Base-by-base conservation (phyloP, 371 early-diverging fungal genomes). In the Dinochytrium kinnereticum region DNA sequence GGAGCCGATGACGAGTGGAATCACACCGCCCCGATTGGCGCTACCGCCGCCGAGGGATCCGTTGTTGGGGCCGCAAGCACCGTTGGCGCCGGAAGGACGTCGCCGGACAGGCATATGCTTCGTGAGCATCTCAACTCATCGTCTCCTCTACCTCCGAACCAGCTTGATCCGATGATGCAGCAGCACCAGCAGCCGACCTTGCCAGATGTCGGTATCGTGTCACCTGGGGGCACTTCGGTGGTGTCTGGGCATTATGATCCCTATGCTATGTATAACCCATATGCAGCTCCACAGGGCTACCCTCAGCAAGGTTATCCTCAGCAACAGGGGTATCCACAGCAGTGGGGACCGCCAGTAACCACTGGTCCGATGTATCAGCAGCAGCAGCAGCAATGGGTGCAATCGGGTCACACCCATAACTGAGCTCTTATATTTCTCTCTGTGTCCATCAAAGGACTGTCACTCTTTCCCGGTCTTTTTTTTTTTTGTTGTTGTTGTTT, bases 1-100 rank as follows among this genome's bases (percentile, higher is more conserved):
- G 66, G 44, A 10, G 26, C 38, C 66, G 66, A 66, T 19, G 66
- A 66, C 66, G 66, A 66, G 2, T 66, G 66, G 66, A 33, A 3
- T 2, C 66, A 39, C n/a, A 10, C 44, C 66, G 39, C 26, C 38
- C 30, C 61, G 13, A 37, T 37, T 13, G 61, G 61, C 3, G 57
- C 57, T 30, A 5, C 57, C 21, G 57, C 57, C 24, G 49, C n/a
- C 49, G 49, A n/a, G 13, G 49, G 49, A 13, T 19, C 57, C 5
- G 7, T 26, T 10, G 57, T 19, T 5, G 57, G 57, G 5, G 57
- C 57, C 5, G 57, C 57, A 17, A 7, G 17, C 57, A 24, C 64
- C 64, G 64, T 26, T 24, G 21, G 21, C 34, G 34, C 26, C 31
- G 64, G 64, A 3, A 17, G 64, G 13, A 30, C 64, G 33, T 31